Evolutionary conservation across 139 green algal genomes (phyloP).

Genomic region (Micractinium sp.): DNA sequence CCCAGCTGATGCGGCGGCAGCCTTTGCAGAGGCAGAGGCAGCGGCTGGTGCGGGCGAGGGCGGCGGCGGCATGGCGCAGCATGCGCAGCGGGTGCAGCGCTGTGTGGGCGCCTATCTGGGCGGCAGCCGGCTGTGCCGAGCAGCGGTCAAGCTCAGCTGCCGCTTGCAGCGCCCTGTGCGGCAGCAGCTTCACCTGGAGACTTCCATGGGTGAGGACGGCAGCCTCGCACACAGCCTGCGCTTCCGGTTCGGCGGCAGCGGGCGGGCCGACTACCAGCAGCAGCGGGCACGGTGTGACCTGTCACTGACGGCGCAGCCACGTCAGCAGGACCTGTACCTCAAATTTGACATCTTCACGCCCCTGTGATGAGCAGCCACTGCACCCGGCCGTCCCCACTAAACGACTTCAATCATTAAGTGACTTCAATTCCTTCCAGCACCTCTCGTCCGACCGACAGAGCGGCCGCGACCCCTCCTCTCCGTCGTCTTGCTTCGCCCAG

Average conservation of each 20-base stretch:
- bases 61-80: not conserved
- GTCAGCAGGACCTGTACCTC: not conserved
- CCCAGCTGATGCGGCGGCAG: not conserved
- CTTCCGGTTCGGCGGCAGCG: not conserved
- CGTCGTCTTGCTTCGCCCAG: too few relatives aligned
- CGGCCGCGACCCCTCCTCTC: too few relatives aligned
- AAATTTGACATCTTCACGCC: conserved; percentile 21
- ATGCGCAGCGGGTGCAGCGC: not conserved
- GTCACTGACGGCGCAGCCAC: not conserved
- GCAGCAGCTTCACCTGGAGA: conserved; percentile 2
- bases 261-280: not conserved
- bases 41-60: not conserved
- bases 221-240: not conserved
- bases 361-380: not conserved
- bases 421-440: too few relatives aligned
- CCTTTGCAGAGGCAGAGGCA: not conserved
- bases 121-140: not conserved
- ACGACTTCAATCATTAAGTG: too few relatives aligned
- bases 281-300: conserved; percentile 1
- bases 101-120: not conserved
- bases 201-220: not conserved
- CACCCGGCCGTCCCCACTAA: too few relatives aligned
- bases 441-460: too few relatives aligned
- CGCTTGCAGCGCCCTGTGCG: not conserved
- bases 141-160: not conserved